Percentiles rank a stretch among this genome's conserved stretches.
Conservation (phyloP, 2,329 filamentous ascomycete species). For the Pseudogymnoascus pannorum region DNA sequence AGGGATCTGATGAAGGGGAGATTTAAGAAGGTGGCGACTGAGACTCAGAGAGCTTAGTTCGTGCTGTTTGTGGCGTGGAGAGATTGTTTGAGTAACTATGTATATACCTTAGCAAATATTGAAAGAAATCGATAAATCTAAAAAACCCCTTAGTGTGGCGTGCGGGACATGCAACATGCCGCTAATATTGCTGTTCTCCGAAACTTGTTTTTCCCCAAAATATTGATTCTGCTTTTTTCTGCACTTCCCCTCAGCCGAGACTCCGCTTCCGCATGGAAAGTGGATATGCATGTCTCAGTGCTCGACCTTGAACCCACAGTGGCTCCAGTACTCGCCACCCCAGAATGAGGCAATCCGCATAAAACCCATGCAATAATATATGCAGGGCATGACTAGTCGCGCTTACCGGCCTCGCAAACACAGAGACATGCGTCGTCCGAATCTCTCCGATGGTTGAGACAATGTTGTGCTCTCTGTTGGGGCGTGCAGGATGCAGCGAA, state of each 20-base stretch:
- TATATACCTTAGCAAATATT: background rate
- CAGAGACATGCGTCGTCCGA: background rate
- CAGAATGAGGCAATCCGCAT: background rate
- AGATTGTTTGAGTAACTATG: background rate
- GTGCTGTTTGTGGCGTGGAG: background rate
- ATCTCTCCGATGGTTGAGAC: background rate
- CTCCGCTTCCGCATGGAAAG: background rate
- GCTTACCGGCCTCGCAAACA: background rate
- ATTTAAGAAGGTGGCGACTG: slow-evolving; percentile 7
- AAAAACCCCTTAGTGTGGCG: background rate
- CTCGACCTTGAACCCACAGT: background rate
- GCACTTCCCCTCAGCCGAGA: background rate
- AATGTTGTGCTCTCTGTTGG: background rate
- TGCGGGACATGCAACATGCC: background rate
- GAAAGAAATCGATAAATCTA: background rate
- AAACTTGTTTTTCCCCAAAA: background rate
- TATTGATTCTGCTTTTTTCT: background rate
- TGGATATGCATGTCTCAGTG: background rate
- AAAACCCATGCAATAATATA: background rate
- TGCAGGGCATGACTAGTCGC: background rate
- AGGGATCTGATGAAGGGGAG: background rate
- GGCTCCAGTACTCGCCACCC: background rate
- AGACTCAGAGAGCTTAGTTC: background rate
- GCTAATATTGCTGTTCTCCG: background rate
- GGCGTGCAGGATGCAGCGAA: background rate